phyloP scores from a whole-genome alignment of 305 asterid genomes.

The Fraxinus angustifolia region DNA sequence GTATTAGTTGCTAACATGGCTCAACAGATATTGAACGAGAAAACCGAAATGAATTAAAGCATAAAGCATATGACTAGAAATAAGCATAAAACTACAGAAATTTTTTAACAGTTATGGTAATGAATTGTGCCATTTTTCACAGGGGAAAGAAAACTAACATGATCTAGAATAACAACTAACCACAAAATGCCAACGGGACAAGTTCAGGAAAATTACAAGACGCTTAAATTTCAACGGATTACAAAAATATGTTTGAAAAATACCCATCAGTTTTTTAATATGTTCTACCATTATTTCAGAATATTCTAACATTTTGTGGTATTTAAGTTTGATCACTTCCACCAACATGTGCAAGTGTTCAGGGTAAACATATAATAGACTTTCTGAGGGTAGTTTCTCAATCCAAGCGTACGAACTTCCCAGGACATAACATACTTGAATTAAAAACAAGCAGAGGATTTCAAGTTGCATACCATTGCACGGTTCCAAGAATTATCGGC shows the following conservation, averaged over 20 bases:
- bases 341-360: background rate
- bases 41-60: background rate
- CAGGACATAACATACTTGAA: background rate
- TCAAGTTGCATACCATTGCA: conserved; percentile 60
- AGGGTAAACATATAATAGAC: background rate
- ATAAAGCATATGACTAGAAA: background rate
- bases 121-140: background rate
- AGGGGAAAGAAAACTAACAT: background rate
- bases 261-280: background rate
- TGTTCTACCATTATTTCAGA: background rate
- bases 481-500: conserved; percentile 98
- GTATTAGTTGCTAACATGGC: background rate
- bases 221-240: background rate
- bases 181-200: background rate
- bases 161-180: background rate
- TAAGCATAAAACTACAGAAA: background rate
- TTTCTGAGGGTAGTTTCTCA: background rate
- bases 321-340: background rate
- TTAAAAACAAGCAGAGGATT: background rate
- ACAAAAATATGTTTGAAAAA: background rate
- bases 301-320: background rate
- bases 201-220: background rate
- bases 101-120: background rate
- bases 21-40: background rate
- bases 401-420: background rate